Evolutionary conservation across 768 basidiomycete species (phyloP).

Genomic region (Mycena chlorophos): DNA sequence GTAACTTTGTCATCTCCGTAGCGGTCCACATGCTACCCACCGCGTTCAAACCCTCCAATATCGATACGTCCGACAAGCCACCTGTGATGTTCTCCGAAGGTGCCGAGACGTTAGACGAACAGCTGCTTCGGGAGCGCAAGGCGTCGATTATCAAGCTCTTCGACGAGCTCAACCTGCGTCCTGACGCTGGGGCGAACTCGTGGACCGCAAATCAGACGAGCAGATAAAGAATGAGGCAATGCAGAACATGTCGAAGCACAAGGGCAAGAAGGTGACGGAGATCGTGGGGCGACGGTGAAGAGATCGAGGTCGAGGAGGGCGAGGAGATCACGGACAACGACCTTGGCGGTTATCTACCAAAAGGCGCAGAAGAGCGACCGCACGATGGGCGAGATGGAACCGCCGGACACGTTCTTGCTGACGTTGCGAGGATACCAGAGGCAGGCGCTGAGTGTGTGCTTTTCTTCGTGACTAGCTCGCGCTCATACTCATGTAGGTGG

Average conservation of each 20-base stretch:
- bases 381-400: constrained; percentile 78
- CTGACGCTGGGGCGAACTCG: constrained; percentile 48
- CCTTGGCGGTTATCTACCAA: constrained; percentile 78
- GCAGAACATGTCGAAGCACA: constrained; percentile 40
- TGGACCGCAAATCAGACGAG: constrained; percentile 33
- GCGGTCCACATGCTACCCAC: constrained; percentile 65
- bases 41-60: constrained; percentile 61
- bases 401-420: constrained; percentile 72
- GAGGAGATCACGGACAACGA: constrained; percentile 83
- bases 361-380: constrained; percentile 85
- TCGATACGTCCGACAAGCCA: constrained; percentile 32
- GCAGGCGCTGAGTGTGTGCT: constrained; percentile 77
- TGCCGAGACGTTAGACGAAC: constrained; percentile 77
- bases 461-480: background rate
- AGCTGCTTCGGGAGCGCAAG: constrained; percentile 78
- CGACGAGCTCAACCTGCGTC: constrained; percentile 67
- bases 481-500: constrained; percentile 56
- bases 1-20: constrained; percentile 75
- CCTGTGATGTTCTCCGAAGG: constrained; percentile 67
- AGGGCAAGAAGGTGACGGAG: constrained; percentile 54
- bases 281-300: constrained; percentile 80
- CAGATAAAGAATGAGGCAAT: constrained; percentile 41
- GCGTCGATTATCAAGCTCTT: constrained; percentile 72
- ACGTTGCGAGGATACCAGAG: constrained; percentile 87
- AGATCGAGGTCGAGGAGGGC: constrained; percentile 79